Evolutionary conservation across 1,284 basidiomycete species (phyloP), one percentile per base, ranked within the genome.

Genomic region (Cryptococcus amylolentus): DNA sequence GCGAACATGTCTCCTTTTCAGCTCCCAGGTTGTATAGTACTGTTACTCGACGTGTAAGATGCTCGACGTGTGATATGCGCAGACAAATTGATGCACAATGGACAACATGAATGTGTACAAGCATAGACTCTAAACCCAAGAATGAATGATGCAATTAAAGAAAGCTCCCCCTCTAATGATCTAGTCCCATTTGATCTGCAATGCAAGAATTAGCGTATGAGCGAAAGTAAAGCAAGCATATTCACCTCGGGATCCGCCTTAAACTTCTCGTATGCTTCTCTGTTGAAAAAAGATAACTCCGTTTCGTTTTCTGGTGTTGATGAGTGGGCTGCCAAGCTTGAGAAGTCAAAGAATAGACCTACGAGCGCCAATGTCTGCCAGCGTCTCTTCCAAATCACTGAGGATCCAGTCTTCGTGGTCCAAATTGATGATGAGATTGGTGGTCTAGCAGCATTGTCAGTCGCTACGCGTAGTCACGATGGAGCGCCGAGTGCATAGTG

Each of bases 351-450:
- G 20, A 37, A 1, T 35, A 16, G 37, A 78, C 86, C 63, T 57
- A 92, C 92, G 88, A 56, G 92, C 84, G 13, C 87, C 89, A 27
- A 84, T 77, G 5, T 86, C 83, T 2, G 81, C 83, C 18, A 97
- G 81, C 1, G 79, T 81, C 69, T 82, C 84, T 13, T 72, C 73
- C 40, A 86, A 85, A 62, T 92, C 78, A 35, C 31, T 35, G 37
- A 93, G 77, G 64, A 95, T 89, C 89, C 91, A 93, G 39, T 95
- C 90, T 64, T 96, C 92, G 68, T 93, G 84, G 71, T 95, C 91
- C 55, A 96, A 82, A 76, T 97, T 96, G 70, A 97, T 94, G 75
- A 96, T 95, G 35, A 96, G 81, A 78, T 96, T 95, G 31, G 87
- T 88, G 0, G 92, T 93, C 91, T 94, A 13, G n/a, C 26, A 28